Evolutionary conservation across 2,329 filamentous ascomycete species (phyloP).

Genomic region (Cladosporium sphaerospermum): DNA sequence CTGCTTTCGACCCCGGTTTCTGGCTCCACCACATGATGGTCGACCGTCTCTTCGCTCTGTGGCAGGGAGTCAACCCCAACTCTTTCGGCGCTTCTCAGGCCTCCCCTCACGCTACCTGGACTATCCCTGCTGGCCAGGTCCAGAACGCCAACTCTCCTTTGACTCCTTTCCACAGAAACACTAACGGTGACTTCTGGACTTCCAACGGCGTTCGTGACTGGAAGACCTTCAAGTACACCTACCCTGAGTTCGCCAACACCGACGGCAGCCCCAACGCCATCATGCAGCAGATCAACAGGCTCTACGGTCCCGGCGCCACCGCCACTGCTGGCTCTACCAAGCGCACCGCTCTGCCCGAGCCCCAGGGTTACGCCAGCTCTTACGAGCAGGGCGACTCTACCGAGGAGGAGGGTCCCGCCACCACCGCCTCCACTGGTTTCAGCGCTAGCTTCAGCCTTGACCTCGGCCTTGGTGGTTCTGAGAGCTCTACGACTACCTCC

Average conservation of each 20-base stretch:
- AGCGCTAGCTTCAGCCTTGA: conserved; percentile 5
- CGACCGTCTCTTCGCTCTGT: conserved; percentile 30
- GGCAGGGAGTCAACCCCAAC: conserved; percentile 21
- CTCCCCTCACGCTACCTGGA: conserved; percentile 15
- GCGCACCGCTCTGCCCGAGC: conserved; percentile 16
- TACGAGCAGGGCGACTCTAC: background rate
- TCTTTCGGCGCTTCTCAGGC: conserved; percentile 13
- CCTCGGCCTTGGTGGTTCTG: background rate
- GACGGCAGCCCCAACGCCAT: conserved; percentile 41
- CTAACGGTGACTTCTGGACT: conserved; percentile 59
- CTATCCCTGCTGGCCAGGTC: conserved; percentile 13
- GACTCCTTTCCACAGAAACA: conserved; percentile 58
- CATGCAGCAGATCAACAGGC: conserved; percentile 39
- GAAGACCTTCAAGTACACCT: conserved; percentile 64
- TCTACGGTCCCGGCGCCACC: conserved; percentile 45
- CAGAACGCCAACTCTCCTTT: conserved; percentile 13
- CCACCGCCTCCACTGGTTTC: background rate
- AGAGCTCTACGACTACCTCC: background rate
- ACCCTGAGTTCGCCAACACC: conserved; percentile 56
- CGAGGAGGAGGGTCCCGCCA: conserved; percentile 1
- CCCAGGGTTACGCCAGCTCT: background rate
- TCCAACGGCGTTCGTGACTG: conserved; percentile 53
- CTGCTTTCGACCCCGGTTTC: conserved; percentile 30
- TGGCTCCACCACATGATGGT: conserved; percentile 32
- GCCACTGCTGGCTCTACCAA: conserved; percentile 30